Percentiles rank a stretch among this genome's conserved stretches.
Conservation (phyloP, 192 early-diverging fungal genomes). For the Rhizophagus sp. region DNA sequence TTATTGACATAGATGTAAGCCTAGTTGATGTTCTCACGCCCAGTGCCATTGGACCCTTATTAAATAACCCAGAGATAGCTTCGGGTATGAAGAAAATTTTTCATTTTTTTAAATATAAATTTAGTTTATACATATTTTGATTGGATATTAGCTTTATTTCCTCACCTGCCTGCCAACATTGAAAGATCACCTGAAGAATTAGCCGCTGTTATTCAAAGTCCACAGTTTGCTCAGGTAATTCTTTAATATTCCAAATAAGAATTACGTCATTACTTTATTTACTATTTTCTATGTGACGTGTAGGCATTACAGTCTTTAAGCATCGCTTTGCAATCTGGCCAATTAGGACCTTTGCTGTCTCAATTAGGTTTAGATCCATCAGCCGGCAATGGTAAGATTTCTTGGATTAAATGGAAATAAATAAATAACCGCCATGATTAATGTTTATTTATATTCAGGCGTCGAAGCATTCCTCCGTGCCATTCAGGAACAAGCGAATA, state of each 20-base stretch:
- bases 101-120: no score
- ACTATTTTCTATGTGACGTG: background rate
- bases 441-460: constrained; percentile 30
- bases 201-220: constrained; percentile 46
- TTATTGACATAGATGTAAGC: constrained; percentile 35
- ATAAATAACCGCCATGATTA: no score
- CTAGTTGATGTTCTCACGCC: constrained; percentile 43
- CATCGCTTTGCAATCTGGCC: constrained; percentile 51
- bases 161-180: constrained; percentile 45
- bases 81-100: background rate
- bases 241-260: background rate
- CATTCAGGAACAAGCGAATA: constrained; percentile 41
- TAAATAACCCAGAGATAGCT: constrained; percentile 44
- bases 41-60: constrained; percentile 40
- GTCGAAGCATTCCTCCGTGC: constrained; percentile 47
- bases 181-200: constrained; percentile 49
- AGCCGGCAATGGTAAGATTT: constrained; percentile 44
- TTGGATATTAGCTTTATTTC: constrained; percentile 43
- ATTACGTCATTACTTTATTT: background rate
- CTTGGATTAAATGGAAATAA: no score
- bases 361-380: constrained; percentile 53
- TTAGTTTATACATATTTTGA: background rate
- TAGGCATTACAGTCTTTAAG: constrained; percentile 53
- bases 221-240: constrained; percentile 45
- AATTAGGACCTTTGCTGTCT: constrained; percentile 51